Percentiles rank a stretch among this genome's conserved stretches.
phyloP scores from a whole-genome alignment of 2,329 filamentous ascomycete genomes.

The Neonectria hederae region DNA sequence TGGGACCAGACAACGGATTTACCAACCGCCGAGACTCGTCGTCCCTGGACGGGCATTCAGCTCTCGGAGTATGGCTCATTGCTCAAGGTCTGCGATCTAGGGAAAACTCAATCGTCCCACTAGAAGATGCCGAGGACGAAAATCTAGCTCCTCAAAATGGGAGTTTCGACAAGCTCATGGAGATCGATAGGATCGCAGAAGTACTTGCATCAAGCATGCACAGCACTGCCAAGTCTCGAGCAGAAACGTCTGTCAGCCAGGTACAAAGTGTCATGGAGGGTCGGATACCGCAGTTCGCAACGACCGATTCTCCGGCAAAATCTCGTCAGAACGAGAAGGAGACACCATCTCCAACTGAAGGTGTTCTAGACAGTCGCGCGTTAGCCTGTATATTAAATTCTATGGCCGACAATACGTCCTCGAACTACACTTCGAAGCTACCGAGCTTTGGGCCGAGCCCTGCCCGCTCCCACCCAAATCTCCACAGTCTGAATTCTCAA shows the following conservation, averaged over 20 bases:
- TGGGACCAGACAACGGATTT: slow-evolving; percentile 42
- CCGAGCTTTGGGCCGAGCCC: slow-evolving; percentile 49
- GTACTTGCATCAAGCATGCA: background rate
- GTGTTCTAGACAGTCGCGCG: slow-evolving; percentile 24
- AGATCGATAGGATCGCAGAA: background rate
- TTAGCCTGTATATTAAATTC: slow-evolving; percentile 25
- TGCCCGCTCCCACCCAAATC: slow-evolving; percentile 37
- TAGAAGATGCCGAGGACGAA: slow-evolving; percentile 24
- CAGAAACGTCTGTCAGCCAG: background rate
- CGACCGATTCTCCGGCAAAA: background rate
- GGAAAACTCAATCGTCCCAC: slow-evolving; percentile 36
- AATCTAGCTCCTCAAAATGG: background rate
- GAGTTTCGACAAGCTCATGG: background rate
- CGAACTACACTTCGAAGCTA: slow-evolving; percentile 47
- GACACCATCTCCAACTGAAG: background rate
- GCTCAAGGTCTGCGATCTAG: slow-evolving; percentile 45
- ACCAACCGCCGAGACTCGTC: slow-evolving; percentile 44
- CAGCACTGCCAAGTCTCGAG: background rate
- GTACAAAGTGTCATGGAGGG: background rate
- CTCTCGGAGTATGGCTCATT: slow-evolving; percentile 50
- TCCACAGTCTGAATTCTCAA: slow-evolving; percentile 43
- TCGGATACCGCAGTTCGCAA: background rate
- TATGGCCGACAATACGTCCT: slow-evolving; percentile 43
- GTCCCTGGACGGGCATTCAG: slow-evolving; percentile 47
- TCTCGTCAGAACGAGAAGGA: background rate